A percentile compares a stretch with the other conserved stretches of the same genome.
Conservation (phyloP, 306 rosid genomes). For the Inga oerstediana region DNA sequence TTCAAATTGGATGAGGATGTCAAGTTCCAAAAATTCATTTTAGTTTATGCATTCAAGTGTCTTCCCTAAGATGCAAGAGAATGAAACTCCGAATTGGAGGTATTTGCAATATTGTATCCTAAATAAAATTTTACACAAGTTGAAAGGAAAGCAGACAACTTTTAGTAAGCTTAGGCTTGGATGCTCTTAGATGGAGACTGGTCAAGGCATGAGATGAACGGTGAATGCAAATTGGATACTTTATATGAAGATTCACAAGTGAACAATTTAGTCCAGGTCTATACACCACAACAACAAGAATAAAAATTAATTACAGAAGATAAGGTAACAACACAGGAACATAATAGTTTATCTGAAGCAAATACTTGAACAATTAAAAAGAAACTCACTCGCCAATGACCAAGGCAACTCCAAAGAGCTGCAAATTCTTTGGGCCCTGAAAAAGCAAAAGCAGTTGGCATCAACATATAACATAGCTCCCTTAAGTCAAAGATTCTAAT, state of each 20-base stretch:
- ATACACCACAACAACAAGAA: neutral
- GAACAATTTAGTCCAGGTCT: neutral
- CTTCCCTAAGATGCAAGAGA: slow-evolving; percentile 25
- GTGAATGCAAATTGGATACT: neutral
- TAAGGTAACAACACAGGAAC: neutral
- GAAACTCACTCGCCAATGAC: slow-evolving; percentile 79
- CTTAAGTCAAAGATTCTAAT: neutral
- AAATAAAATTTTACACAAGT: slow-evolving; percentile 9
- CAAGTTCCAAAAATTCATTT: slow-evolving; percentile 1
- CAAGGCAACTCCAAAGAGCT: slow-evolving; percentile 86
- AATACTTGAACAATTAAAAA: neutral
- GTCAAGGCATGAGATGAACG: neutral
- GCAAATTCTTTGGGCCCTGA: slow-evolving; percentile 79
- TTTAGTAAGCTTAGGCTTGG: neutral
- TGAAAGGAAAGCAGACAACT: neutral
- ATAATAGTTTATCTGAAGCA: neutral
- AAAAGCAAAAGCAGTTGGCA: slow-evolving; percentile 33
- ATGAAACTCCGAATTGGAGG: neutral
- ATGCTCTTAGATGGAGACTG: neutral
- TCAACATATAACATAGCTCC: slow-evolving; percentile 4
- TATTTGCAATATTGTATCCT: slow-evolving; percentile 8
- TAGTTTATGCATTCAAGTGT: neutral
- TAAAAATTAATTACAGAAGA: neutral
- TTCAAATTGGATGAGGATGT: neutral
- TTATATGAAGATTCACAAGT: neutral